phyloP scores from a whole-genome alignment of 805 yeast species.

The Lipomyces kockii region DNA sequence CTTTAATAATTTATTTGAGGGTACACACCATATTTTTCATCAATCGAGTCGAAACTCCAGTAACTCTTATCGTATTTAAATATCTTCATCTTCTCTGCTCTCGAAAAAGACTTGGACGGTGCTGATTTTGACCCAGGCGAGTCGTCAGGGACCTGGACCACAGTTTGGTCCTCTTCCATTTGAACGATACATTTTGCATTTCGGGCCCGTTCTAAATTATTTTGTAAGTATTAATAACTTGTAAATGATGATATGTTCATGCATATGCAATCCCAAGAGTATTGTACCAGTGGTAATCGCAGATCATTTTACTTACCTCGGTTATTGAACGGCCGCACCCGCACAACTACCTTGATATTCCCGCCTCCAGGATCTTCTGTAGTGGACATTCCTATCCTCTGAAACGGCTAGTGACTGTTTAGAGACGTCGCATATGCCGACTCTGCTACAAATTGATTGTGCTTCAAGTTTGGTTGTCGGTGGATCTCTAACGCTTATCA shows the following conservation, averaged over 20 bases:
- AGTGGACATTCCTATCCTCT: slow-evolving; percentile 16
- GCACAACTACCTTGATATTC: slow-evolving; percentile 49
- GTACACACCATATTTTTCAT: slow-evolving; percentile 42
- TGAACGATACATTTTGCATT: slow-evolving; percentile 27
- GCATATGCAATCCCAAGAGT: background rate
- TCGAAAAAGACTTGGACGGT: slow-evolving; percentile 7
- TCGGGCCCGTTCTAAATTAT: slow-evolving; percentile 22
- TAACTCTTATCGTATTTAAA: slow-evolving; percentile 31
- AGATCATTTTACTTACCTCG: slow-evolving; percentile 35
- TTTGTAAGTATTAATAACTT: background rate
- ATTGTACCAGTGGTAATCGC: background rate
- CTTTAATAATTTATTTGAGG: slow-evolving; percentile 47
- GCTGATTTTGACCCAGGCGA: background rate
- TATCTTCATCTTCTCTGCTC: slow-evolving; percentile 22
- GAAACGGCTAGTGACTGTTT: background rate
- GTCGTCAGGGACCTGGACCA: slow-evolving; percentile 18
- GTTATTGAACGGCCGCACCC: slow-evolving; percentile 47
- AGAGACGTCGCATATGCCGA: background rate
- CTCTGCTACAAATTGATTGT: background rate
- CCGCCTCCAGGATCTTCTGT: slow-evolving; percentile 36
- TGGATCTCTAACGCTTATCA: background rate
- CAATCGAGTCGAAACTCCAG: slow-evolving; percentile 39
- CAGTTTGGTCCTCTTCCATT: slow-evolving; percentile 29
- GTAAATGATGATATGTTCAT: background rate
- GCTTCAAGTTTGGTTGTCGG: background rate